phyloP scores from a whole-genome alignment of 257 asterid species.

The Solanum rostratum region DNA sequence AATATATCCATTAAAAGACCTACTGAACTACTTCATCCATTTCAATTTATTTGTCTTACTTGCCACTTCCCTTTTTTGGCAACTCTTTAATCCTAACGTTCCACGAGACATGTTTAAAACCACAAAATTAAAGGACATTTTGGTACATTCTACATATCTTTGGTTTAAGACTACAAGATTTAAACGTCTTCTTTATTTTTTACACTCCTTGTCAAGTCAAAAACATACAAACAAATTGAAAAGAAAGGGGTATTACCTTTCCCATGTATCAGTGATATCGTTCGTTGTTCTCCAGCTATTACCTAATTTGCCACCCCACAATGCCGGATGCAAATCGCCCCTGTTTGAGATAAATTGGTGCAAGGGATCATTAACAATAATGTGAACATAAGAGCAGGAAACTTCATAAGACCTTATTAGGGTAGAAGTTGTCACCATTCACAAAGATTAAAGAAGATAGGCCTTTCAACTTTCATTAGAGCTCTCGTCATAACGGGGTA shows the following conservation, averaged over 20 bases:
- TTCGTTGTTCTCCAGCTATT: conserved; percentile 94
- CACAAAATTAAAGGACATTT: neutral
- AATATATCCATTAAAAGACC: neutral
- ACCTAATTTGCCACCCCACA: conserved; percentile 62
- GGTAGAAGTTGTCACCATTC: conserved; percentile 46
- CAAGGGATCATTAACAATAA: neutral
- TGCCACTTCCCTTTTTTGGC: no score
- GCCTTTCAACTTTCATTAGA: conserved; percentile 58
- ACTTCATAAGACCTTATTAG: neutral
- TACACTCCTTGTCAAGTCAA: no score
- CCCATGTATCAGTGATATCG: conserved; percentile 79
- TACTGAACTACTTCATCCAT: neutral
- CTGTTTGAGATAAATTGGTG: conserved; percentile 13
- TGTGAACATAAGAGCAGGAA: neutral
- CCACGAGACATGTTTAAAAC: neutral
- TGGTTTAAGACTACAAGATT: neutral
- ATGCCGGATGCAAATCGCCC: conserved; percentile 96
- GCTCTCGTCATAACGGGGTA: conserved; percentile 86
- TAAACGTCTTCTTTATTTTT: no score
- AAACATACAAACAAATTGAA: neutral
- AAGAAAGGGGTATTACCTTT: conserved; percentile 26
- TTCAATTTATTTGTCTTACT: no score
- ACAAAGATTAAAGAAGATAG: conserved; percentile 73
- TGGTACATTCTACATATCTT: neutral
- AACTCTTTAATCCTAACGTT: neutral